Conservation (phyloP, 83 land plant species). For the Larix sibirica region DNA sequence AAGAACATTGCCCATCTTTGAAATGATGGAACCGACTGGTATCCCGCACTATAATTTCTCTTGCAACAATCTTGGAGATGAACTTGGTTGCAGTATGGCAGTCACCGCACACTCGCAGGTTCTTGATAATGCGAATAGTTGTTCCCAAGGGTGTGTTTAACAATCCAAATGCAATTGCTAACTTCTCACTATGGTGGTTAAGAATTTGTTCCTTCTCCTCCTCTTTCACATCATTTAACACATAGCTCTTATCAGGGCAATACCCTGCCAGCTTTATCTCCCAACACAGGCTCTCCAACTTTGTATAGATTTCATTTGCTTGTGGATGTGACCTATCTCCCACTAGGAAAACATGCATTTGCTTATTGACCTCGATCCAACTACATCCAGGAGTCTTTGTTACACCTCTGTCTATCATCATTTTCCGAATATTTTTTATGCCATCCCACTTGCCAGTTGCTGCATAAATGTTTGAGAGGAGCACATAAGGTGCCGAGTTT, state of each 20-base stretch:
- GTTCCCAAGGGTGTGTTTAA: neutral
- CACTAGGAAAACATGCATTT: neutral
- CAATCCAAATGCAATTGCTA: neutral
- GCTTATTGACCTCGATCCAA: neutral
- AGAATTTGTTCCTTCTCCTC: neutral
- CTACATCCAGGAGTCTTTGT: slow-evolving; percentile 7
- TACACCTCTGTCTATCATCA: neutral
- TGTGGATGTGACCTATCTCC: neutral
- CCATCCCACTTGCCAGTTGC: neutral
- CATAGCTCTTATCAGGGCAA: neutral
- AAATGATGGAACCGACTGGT: neutral
- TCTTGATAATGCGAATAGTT: neutral
- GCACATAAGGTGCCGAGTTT: slow-evolving; percentile 4
- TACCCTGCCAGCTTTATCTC: neutral
- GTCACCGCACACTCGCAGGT: neutral
- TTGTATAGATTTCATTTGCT: neutral
- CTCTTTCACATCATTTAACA: neutral
- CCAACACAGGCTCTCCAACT: neutral
- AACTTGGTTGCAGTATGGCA: neutral
- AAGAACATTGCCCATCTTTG: slow-evolving; percentile 7
- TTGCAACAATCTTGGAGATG: slow-evolving; percentile 7
- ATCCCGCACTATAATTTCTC: neutral
- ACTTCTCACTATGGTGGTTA: neutral
- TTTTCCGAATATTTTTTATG: neutral
- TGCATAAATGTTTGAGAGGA: slow-evolving; percentile 6